Evolutionary conservation across 2,329 filamentous ascomycete genomes (phyloP).

Genomic region (Elsinoe fawcettii): DNA sequence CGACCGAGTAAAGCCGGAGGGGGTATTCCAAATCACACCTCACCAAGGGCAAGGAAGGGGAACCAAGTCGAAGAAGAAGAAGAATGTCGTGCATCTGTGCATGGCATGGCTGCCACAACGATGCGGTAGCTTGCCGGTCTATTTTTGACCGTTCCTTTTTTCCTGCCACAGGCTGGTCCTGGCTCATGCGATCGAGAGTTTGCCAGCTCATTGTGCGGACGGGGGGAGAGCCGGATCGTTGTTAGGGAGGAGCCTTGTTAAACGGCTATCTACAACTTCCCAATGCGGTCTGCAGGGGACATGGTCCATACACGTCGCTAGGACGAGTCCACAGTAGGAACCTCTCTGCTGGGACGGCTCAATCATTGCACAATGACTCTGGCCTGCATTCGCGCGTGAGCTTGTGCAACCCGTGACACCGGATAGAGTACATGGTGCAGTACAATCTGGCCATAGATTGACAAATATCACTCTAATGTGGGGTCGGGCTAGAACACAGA

Average conservation of each 20-base stretch:
- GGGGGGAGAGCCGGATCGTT: neutral
- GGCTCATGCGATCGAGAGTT: slow-evolving; percentile 5
- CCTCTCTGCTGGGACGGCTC: neutral
- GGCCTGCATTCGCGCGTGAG: neutral
- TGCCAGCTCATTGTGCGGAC: neutral
- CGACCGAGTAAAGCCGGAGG: slow-evolving; percentile 7
- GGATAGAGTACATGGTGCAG: neutral
- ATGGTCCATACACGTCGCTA: neutral
- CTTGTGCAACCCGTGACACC: neutral
- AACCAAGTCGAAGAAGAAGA: neutral
- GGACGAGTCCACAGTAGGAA: neutral
- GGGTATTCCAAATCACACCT: slow-evolving; percentile 10
- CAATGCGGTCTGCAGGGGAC: slow-evolving; percentile 12
- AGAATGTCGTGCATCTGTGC: slow-evolving; percentile 6
- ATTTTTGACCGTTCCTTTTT: neutral
- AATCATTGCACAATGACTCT: neutral
- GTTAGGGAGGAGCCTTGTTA: neutral
- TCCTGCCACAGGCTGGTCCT: neutral
- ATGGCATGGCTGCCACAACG: neutral
- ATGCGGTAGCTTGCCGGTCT: neutral
- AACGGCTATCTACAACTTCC: slow-evolving; percentile 14
- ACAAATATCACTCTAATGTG: neutral
- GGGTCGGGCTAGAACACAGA: neutral
- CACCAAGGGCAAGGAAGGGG: neutral
- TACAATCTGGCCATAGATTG: neutral